These are phyloP conservation scores for Adenanthera pavonina DNA, from an alignment of 306 rosid species.

Conservation along the genomic window DNA sequence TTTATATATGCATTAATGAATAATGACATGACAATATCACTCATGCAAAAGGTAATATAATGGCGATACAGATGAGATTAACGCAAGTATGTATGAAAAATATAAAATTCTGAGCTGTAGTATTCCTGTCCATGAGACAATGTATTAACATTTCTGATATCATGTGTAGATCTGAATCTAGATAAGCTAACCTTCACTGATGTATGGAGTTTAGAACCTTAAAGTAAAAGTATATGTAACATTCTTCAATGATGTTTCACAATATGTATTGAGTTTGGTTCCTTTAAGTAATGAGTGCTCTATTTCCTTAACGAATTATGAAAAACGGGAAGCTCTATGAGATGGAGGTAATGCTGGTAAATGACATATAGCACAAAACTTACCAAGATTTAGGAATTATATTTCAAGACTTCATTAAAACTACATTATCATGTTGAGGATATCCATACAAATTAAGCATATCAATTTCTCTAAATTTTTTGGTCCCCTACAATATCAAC, in stretches of 20 bases:
- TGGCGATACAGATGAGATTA: not conserved
- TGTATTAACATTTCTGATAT: not conserved
- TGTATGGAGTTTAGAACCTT: constrained; percentile 5
- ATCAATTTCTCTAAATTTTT: too few relatives aligned
- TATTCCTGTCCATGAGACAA: not conserved
- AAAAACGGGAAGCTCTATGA: too few relatives aligned
- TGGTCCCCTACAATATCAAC: too few relatives aligned
- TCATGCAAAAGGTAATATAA: not conserved
- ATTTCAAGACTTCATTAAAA: too few relatives aligned
- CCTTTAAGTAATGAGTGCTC: not conserved
- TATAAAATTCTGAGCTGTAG: not conserved
- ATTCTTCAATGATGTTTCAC: not conserved
- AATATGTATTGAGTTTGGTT: not conserved
- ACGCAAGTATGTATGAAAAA: not conserved
- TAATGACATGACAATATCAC: not conserved
- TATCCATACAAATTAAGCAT: too few relatives aligned
- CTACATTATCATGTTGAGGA: too few relatives aligned
- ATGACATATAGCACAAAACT: too few relatives aligned
- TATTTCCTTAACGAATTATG: not conserved
- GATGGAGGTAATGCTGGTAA: too few relatives aligned
- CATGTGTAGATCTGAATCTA: constrained; percentile 10
- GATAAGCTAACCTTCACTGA: not conserved
- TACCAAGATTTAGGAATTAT: too few relatives aligned
- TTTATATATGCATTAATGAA: not conserved
- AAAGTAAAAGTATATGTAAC: not conserved